phyloP scores from a whole-genome alignment of 768 basidiomycete species.

The Filobasidium floriforme region DNA sequence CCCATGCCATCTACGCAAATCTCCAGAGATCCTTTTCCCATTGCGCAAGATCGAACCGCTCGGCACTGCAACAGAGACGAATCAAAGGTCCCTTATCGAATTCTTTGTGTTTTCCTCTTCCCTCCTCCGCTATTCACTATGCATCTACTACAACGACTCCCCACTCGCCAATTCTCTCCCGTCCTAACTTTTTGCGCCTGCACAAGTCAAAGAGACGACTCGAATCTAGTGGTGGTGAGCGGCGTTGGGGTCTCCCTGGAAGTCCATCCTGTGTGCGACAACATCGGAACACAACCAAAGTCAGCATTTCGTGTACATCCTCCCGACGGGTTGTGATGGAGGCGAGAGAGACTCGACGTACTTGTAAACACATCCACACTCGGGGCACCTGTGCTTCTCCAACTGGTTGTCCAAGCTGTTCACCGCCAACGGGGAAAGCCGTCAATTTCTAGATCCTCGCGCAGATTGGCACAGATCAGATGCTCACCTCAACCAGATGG shows the following conservation, averaged over 20 bases:
- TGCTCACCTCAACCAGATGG: constrained; percentile 63
- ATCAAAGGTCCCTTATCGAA: too few species aligned
- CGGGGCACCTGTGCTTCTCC: constrained; percentile 64
- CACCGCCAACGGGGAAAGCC: not conserved
- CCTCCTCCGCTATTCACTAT: too few species aligned
- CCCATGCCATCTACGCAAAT: too few species aligned
- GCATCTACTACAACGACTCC: too few species aligned
- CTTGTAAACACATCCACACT: constrained; percentile 68
- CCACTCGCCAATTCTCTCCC: not conserved
- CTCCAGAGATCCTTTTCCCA: too few species aligned
- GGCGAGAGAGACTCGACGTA: not conserved
- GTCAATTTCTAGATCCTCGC: constrained; percentile 34
- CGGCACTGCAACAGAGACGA: too few species aligned
- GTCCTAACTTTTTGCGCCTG: not conserved
- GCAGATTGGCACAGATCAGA: not conserved
- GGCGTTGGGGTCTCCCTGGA: constrained; percentile 25
- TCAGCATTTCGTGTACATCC: too few species aligned
- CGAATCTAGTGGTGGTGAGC: constrained; percentile 22
- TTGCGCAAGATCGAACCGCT: too few species aligned
- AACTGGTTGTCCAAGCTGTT: constrained; percentile 53
- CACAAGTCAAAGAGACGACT: not conserved
- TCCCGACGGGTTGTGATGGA: too few species aligned
- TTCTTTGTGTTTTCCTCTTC: too few species aligned
- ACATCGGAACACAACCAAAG: too few species aligned
- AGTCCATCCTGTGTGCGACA: constrained; percentile 17